Base-by-base conservation (phyloP, 106 monocot species). In the Cymbidium sinense region DNA sequence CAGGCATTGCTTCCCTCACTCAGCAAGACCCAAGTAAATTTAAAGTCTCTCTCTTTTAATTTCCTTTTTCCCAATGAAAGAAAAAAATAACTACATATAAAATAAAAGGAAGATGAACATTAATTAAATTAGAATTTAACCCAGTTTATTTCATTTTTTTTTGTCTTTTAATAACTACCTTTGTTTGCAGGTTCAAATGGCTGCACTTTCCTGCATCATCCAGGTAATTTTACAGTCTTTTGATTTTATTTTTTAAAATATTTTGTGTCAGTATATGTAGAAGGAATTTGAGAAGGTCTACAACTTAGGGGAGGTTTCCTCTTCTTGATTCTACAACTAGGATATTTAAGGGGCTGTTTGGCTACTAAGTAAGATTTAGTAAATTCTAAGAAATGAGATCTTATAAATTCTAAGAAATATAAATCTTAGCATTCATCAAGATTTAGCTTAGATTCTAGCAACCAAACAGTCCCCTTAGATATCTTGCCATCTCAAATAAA, bases 11-110 rank as follows among this genome's bases (percentile, higher is more conserved):
- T 11, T 41, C 76, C 2, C 50, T 82, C 64, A 52, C 83, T 39
- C 52, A 43, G 9, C 55, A 78, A 29, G 91, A 94, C 51, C 91
- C 94, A 62, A 94, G 91, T 94, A 75, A 80, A 25, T 47, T 50
- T 65, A n/a, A n/a, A n/a, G n/a, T n/a, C n/a, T n/a, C n/a, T n/a
- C n/a, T n/a, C n/a, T 50, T 12, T 30, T 12, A 36, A 21, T 8
- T 17, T 17, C 3, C 36, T 7, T 20, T 50, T 11, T 52, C 13
- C 47, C 13, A 2, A 47, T 1, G 47, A 47, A 47, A 47, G 15
- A 47, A 47, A 1, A 47, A 35, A 12, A 27, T 1, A 27, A 70
- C 7, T 33, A 34, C 1, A 70, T 73, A n/a, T n/a, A n/a, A 7
- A 55, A 21, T 43, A 34, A 51, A 36, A 44, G 7, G 20, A 17